Percentiles rank a stretch among this genome's conserved stretches.
phyloP scores from a whole-genome alignment of 2,329 filamentous ascomycete genomes.

The Fusarium anguioides region DNA sequence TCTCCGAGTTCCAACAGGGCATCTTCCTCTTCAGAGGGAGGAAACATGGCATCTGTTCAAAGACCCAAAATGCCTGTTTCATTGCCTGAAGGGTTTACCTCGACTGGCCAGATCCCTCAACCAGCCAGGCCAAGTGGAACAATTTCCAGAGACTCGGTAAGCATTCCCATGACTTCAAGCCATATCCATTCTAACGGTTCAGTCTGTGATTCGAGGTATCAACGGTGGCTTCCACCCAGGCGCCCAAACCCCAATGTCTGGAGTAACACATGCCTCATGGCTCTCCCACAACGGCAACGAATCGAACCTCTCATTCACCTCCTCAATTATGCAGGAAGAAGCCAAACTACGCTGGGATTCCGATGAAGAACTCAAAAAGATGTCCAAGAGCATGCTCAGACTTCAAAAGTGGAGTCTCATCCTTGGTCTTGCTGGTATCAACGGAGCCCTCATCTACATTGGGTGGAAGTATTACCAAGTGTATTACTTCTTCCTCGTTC shows the following conservation, averaged over 20 bases:
- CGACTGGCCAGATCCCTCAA: slow-evolving; percentile 18
- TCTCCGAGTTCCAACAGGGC: slow-evolving; percentile 19
- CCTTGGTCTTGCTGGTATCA: slow-evolving; percentile 49
- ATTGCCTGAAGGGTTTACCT: slow-evolving; percentile 2
- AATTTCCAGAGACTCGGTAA: slow-evolving; percentile 48
- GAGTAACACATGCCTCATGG: slow-evolving; percentile 48
- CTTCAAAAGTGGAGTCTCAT: slow-evolving; percentile 56
- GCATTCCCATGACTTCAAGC: background rate
- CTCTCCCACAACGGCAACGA: slow-evolving; percentile 48
- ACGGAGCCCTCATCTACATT: slow-evolving; percentile 52
- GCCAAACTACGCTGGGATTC: slow-evolving; percentile 55
- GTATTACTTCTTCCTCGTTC: slow-evolving; percentile 57
- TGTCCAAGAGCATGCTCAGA: slow-evolving; percentile 52
- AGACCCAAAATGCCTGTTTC: slow-evolving; percentile 9
- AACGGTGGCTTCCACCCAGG: slow-evolving; percentile 48
- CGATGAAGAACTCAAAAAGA: slow-evolving; percentile 52
- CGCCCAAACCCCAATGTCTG: slow-evolving; percentile 48
- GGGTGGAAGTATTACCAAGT: slow-evolving; percentile 53
- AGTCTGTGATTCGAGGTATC: slow-evolving; percentile 51
- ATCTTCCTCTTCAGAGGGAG: slow-evolving; percentile 31
- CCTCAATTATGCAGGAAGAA: slow-evolving; percentile 53
- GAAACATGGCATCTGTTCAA: slow-evolving; percentile 4
- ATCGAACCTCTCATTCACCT: slow-evolving; percentile 51
- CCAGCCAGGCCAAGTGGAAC: slow-evolving; percentile 26
- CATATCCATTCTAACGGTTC: background rate